Percentiles rank a stretch among this genome's conserved stretches.
These are phyloP conservation scores for Coccomyxa sp. DNA, from an alignment of 139 green algal species.

Conservation along the genomic window DNA sequence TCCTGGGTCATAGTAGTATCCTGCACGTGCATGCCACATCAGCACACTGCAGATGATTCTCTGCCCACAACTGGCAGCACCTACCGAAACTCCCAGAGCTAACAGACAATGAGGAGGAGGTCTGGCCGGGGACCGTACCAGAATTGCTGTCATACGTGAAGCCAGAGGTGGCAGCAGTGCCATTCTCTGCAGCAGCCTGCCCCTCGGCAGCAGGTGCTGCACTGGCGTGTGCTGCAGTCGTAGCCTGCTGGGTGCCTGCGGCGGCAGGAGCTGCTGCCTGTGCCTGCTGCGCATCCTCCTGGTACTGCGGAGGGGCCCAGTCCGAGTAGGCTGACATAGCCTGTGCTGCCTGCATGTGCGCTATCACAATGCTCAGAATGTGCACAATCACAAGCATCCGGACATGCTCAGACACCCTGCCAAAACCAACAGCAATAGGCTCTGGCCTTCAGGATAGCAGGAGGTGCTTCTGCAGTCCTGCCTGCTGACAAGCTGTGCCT, in stretches of 20 bases:
- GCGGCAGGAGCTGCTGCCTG: not conserved
- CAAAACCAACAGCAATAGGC: no score
- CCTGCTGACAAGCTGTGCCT: no score
- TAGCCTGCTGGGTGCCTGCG: not conserved
- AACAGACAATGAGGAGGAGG: not conserved
- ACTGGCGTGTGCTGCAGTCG: slow-evolving; percentile 1
- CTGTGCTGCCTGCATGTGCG: slow-evolving; percentile 4
- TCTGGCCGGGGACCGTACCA: not conserved
- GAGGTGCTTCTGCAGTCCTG: no score
- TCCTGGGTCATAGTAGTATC: slow-evolving; percentile 54
- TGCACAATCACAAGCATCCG: no score
- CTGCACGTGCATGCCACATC: slow-evolving; percentile 3
- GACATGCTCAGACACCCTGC: no score
- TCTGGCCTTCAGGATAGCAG: no score
- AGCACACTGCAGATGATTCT: no score
- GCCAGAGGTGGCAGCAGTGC: slow-evolving; percentile 5
- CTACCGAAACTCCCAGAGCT: not conserved
- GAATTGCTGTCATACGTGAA: slow-evolving; percentile 47
- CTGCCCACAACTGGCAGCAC: no score
- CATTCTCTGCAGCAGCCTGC: slow-evolving; percentile 3
- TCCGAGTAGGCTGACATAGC: slow-evolving; percentile 31
- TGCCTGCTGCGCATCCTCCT: slow-evolving; percentile 14
- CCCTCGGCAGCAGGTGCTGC: no score
- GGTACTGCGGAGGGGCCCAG: slow-evolving; percentile 54
- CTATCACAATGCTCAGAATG: no score